Base-by-base conservation (phyloP, 2,329 filamentous ascomycete genomes). In the Aphanoascus verrucosus region DNA sequence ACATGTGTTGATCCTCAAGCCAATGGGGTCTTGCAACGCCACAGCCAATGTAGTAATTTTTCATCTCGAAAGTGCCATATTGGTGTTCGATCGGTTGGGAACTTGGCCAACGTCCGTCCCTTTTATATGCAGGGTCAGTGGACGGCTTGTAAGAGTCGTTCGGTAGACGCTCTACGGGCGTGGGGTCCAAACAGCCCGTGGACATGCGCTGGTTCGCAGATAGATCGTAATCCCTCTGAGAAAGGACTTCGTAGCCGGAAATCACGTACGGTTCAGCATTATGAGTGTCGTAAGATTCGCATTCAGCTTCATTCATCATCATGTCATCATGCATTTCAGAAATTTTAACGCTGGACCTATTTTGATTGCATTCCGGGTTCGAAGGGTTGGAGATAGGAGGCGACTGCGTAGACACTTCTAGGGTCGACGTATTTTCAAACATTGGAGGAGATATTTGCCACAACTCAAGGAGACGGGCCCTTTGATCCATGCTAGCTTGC, bases 181-280 rank as follows among this genome's bases (percentile, higher is more conserved):
- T 5, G 23, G 28, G 28, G 14, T 8, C 20, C 15, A 1, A 37
- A 7, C 20, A 17, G 31, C 40, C n/a, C n/a, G 35, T 4, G 23
- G 20, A 17, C 1, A 15, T 28, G 15, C 61, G 55, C 32, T 23
- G 17, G 19, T 55, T 48, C 19, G 61, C 50, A 45, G 57, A 58
- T 15, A 55, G 49, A 9, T 84, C 77, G 57, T 83, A 81, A 63
- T 86, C 83, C 52, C 80, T 75, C 55, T 76, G 74, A 55, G 84
- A 81, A 54, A 86, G 71, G 63, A 80, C 75, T 62, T 88, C 85
- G 65, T 94, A 95, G 12, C 89, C 89, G 5, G 81, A 84, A 46
- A 80, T 68, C 79, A 95, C 94, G 69, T 95, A 95, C 0, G 88
- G 88, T 68, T 94, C 88, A 38, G 79, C 81, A 56, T 79, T 75